Percentiles rank a stretch among this genome's conserved stretches.
These are phyloP conservation scores for Pseudopyricularia javanii DNA, from an alignment of 2,329 filamentous ascomycete genomes.

Conservation along the genomic window DNA sequence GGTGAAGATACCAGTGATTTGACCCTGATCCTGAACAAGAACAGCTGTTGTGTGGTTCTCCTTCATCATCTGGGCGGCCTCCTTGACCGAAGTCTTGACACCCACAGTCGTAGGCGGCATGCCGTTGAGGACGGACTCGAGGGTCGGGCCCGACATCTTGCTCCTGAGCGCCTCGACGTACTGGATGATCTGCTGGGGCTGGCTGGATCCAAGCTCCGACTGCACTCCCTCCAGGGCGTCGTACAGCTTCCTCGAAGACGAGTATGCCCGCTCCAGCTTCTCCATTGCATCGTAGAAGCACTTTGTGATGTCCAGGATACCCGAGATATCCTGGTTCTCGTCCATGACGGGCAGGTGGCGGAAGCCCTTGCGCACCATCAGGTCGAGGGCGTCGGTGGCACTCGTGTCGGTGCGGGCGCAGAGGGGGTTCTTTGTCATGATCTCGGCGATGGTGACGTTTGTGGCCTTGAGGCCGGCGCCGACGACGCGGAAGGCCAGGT, in stretches of 20 bases:
- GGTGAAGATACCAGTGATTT: constrained; percentile 97
- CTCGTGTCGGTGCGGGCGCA: constrained; percentile 96
- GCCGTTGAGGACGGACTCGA: constrained; percentile 88
- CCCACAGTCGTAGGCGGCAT: constrained; percentile 89
- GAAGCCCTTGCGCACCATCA: constrained; percentile 98
- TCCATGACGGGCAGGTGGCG: constrained; percentile 98
- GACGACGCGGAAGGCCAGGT: constrained; percentile 93
- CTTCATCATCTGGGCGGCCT: constrained; percentile 93
- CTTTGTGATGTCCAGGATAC: constrained; percentile 96
- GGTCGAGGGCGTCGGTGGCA: constrained; percentile 89
- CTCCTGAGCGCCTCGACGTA: constrained; percentile 90
- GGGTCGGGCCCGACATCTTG: constrained; percentile 96
- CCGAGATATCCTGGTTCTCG: constrained; percentile 98
- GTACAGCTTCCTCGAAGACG: constrained; percentile 94
- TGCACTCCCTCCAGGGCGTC: constrained; percentile 96
- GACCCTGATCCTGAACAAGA: constrained; percentile 89
- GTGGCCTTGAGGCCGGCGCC: constrained; percentile 80
- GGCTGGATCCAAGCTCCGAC: constrained; percentile 87
- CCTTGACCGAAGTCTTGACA: constrained; percentile 89
- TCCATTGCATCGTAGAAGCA: constrained; percentile 99
- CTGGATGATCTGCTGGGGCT: constrained; percentile 97
- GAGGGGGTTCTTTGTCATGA: constrained; percentile 99
- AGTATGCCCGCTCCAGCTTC: constrained; percentile 94
- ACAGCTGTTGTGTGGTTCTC: constrained; percentile 97
- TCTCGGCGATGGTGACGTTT: constrained; percentile 88